phyloP scores from a whole-genome alignment of 257 asterid species.

The Cynanchum wilfordii region DNA sequence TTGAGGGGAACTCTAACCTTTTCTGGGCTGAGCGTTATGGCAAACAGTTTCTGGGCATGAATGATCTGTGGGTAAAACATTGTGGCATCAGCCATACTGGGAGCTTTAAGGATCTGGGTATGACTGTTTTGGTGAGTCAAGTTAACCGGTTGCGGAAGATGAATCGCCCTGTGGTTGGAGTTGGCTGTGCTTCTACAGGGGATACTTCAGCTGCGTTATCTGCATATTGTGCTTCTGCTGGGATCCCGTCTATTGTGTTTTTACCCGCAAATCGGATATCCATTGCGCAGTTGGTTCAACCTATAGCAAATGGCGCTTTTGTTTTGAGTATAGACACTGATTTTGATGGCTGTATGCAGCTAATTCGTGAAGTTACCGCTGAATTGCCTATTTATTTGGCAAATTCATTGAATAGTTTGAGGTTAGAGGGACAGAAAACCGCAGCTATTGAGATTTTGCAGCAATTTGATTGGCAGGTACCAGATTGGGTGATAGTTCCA shows the following conservation, averaged over 20 bases:
- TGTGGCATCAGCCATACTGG: slow-evolving; percentile 87
- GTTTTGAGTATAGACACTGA: slow-evolving; percentile 80
- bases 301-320: slow-evolving; percentile 86
- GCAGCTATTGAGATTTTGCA: slow-evolving; percentile 83
- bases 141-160: slow-evolving; percentile 65
- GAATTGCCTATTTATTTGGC: slow-evolving; percentile 84
- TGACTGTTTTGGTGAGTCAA: slow-evolving; percentile 85
- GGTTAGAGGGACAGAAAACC: slow-evolving; percentile 86
- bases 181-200: slow-evolving; percentile 82
- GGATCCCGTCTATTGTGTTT: slow-evolving; percentile 74
- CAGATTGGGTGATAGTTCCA: slow-evolving; percentile 90
- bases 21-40: slow-evolving; percentile 92
- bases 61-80: slow-evolving; percentile 77
- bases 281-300: slow-evolving; percentile 78
- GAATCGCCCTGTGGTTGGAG: slow-evolving; percentile 74
- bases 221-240: slow-evolving; percentile 75
- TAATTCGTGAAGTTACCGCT: slow-evolving; percentile 74
- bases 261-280: slow-evolving; percentile 68
- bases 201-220: slow-evolving; percentile 83
- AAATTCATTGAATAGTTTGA: slow-evolving; percentile 69
- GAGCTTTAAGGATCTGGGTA: slow-evolving; percentile 74
- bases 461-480: slow-evolving; percentile 91
- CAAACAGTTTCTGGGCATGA: slow-evolving; percentile 74
- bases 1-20: slow-evolving; percentile 68
- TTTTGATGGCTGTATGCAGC: slow-evolving; percentile 92